Evolutionary conservation across 2,329 filamentous ascomycete genomes (phyloP), one percentile per base, ranked within the genome.

Genomic region (Phoma sp.): DNA sequence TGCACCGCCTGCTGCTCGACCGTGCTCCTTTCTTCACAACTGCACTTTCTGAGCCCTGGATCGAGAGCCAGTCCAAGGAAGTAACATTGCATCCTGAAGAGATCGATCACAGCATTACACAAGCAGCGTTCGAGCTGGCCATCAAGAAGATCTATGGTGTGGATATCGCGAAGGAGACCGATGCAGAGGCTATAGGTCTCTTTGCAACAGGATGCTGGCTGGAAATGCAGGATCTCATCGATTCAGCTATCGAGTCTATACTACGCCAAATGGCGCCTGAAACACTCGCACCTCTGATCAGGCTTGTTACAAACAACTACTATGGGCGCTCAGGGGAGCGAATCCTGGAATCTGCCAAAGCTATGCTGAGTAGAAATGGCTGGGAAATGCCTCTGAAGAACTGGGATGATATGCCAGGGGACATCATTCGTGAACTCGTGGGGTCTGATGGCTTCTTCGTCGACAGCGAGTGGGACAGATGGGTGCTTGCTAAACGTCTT

Each of bases 391-490:
- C 79, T 6, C 59, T 80, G 13, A 75, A 73, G 57, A 78, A 79
- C 55, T 86, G 83, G 83, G 82, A 85, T 57, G 80, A 79, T 14
- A 83, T 85, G 47, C 82, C 82, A 4, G 81, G 81, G 5, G 83
- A 85, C 57, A 78, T 84, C 48, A 76, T 83, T 38, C 77, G 82
- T n/a, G 83, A 85, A 58, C 81, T 85, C 13, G 78, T 85, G 29
- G 83, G 82, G 7, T 82, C 81, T 8, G 83, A 86, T 64, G 82
- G 83, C 27, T 85, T 85, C 68, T 86, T 81, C 61, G 77, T 85
- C 22, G 77, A 81, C 32, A 80, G 80, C 30, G 83, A 86, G 66
- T 85, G 82, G 80, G 79, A 83, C 52, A 71, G 83, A 48, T 86
- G 82, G 80, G 77, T 82, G 8, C 75, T 85, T 13, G 76, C 82